Percentiles rank a stretch among this genome's conserved stretches.
Evolutionary conservation across 805 yeast genomes (phyloP).

Genomic region (Myxozyma sirexii): DNA sequence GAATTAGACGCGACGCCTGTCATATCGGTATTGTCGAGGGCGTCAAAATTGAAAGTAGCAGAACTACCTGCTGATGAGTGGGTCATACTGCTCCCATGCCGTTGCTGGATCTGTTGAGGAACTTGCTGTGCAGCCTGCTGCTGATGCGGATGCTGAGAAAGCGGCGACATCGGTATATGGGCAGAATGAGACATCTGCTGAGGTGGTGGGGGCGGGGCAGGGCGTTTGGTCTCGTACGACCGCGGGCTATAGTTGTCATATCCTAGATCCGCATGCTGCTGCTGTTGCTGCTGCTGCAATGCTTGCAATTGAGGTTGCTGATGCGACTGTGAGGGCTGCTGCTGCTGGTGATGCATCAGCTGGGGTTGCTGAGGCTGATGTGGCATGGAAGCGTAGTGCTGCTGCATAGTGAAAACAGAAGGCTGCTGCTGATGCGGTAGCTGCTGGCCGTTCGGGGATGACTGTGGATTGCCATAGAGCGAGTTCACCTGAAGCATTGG

Average conservation of each 20-base stretch:
- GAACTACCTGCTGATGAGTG: conserved; percentile 7
- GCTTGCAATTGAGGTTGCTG: conserved; percentile 19
- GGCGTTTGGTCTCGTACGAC: conserved; percentile 1
- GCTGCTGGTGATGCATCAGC: conserved; percentile 18
- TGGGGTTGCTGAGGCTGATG: conserved; percentile 10
- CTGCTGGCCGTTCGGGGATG: not conserved
- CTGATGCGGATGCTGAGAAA: conserved; percentile 9
- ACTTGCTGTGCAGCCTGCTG: too few relatives aligned
- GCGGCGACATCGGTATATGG: conserved; percentile 3
- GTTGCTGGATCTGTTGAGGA: conserved; percentile 12
- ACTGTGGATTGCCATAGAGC: conserved; percentile 1
- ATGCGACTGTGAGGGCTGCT: conserved; percentile 3
- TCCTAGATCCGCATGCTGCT: conserved; percentile 5
- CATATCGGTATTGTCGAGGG: conserved; percentile 25
- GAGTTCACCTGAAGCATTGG: conserved; percentile 7
- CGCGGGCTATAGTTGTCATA: conserved; percentile 7
- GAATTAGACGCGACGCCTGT: conserved; percentile 14
- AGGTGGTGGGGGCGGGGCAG: not conserved
- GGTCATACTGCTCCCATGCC: conserved; percentile 2
- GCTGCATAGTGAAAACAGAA: not conserved
- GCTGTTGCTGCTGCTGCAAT: conserved; percentile 12
- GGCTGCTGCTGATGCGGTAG: conserved; percentile 10
- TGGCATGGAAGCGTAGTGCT: conserved; percentile 5
- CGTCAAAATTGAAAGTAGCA: conserved; percentile 16
- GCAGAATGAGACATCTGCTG: not conserved